phyloP scores from a whole-genome alignment of 805 yeast species.

The Kazachstania africana region DNA sequence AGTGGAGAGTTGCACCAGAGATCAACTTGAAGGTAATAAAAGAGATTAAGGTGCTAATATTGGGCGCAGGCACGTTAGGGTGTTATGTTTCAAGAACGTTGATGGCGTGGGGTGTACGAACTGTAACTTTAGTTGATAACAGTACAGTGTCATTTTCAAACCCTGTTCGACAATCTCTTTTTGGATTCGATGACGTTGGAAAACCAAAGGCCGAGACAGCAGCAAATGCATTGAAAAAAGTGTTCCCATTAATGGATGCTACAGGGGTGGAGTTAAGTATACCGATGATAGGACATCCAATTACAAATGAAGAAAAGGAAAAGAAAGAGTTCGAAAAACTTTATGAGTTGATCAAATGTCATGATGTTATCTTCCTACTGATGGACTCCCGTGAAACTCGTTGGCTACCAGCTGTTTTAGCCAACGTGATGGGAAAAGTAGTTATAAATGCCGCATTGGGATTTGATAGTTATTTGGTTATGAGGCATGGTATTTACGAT shows the following conservation, averaged over 20 bases:
- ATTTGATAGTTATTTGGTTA: slow-evolving; percentile 82
- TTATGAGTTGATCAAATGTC: slow-evolving; percentile 41
- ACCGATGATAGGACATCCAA: slow-evolving; percentile 94
- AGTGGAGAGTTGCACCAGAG: slow-evolving; percentile 88
- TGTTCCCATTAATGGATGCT: slow-evolving; percentile 69
- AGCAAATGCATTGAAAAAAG: slow-evolving; percentile 53
- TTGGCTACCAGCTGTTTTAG: slow-evolving; percentile 92
- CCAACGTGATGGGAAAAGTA: slow-evolving; percentile 50
- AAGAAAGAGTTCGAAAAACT: slow-evolving; percentile 41
- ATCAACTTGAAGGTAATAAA: slow-evolving; percentile 58
- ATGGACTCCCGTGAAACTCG: slow-evolving; percentile 95
- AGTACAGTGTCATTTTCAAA: slow-evolving; percentile 84
- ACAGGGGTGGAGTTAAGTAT: slow-evolving; percentile 58
- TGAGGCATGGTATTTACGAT: slow-evolving; percentile 69
- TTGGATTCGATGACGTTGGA: slow-evolving; percentile 76
- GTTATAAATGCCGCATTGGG: slow-evolving; percentile 93
- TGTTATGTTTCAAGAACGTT: slow-evolving; percentile 79
- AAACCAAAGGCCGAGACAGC: slow-evolving; percentile 69
- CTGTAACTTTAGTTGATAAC: slow-evolving; percentile 80
- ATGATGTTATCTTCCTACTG: slow-evolving; percentile 68
- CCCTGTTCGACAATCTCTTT: slow-evolving; percentile 91
- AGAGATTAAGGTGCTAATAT: slow-evolving; percentile 50
- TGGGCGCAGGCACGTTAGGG: slow-evolving; percentile 97
- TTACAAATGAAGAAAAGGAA: slow-evolving; percentile 44
- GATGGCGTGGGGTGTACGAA: slow-evolving; percentile 89